phyloP scores from a whole-genome alignment of 78 protist species.

The Dictyostelium citrinum region DNA sequence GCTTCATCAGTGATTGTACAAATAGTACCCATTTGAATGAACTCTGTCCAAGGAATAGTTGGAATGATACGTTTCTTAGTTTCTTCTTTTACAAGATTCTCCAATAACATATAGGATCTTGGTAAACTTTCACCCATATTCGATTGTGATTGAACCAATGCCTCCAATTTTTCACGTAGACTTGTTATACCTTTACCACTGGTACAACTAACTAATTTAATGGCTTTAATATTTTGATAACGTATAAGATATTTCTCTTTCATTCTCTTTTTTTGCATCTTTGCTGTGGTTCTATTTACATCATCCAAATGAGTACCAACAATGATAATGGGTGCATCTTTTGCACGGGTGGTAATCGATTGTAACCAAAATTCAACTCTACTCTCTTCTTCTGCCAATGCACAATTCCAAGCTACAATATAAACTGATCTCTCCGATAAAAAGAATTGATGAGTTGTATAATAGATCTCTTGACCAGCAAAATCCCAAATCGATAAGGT shows the following conservation, averaged over 20 bases:
- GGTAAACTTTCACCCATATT: conserved; percentile 78
- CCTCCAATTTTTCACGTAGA: conserved; percentile 47
- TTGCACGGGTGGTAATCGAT: conserved; percentile 53
- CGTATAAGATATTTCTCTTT: conserved; percentile 52
- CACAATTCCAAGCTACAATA: conserved; percentile 72
- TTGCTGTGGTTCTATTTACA: conserved; percentile 13
- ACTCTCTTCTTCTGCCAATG: conserved; percentile 54
- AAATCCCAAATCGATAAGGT: conserved; percentile 72
- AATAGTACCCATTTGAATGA: conserved; percentile 53
- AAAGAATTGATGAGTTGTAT: conserved; percentile 84
- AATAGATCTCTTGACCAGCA: conserved; percentile 79
- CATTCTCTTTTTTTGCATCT: conserved; percentile 55
- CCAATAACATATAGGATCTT: conserved; percentile 59
- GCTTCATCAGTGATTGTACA: conserved; percentile 75
- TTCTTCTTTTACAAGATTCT: conserved; percentile 69
- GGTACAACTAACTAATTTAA: conserved; percentile 57
- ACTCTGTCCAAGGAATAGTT: conserved; percentile 70
- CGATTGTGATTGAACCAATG: conserved; percentile 24
- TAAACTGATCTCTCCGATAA: conserved; percentile 55
- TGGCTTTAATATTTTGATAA: conserved; percentile 48
- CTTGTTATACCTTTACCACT: conserved; percentile 65
- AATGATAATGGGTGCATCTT: conserved; percentile 77
- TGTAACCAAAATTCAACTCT: conserved; percentile 80
- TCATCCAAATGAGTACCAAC: conserved; percentile 84
- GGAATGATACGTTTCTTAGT: conserved; percentile 61